phyloP scores from a whole-genome alignment of 345 rosid genomes.

The Durio zibethinus region DNA sequence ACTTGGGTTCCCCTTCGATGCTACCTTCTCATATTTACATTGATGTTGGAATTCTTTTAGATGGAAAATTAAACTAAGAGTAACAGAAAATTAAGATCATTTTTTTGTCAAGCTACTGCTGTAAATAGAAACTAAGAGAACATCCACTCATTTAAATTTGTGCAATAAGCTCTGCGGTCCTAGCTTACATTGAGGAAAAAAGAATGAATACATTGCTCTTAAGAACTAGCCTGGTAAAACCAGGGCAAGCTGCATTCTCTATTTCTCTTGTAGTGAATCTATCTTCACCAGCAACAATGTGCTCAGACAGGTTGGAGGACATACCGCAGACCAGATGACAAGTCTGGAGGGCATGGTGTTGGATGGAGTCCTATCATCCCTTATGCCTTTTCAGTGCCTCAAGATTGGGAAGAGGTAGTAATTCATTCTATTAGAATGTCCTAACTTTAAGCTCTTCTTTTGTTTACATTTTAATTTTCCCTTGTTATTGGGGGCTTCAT shows the following conservation, averaged over 20 bases:
- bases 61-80: too few relatives aligned
- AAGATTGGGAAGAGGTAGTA: conserved; percentile 77
- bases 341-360: conserved; percentile 91
- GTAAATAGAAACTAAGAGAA: too few relatives aligned
- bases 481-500: not conserved
- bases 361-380: conserved; percentile 96
- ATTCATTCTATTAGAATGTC: not conserved
- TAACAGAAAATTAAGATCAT: too few relatives aligned
- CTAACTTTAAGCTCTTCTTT: not conserved
- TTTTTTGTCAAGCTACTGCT: too few relatives aligned
- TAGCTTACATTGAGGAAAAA: too few relatives aligned
- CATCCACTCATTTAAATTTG: too few relatives aligned
- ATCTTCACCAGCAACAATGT: conserved; percentile 25
- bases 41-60: too few relatives aligned
- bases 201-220: too few relatives aligned
- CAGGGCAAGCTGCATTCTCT: not conserved
- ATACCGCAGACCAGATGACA: conserved; percentile 86
- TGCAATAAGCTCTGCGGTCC: too few relatives aligned
- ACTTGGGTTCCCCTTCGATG: too few relatives aligned
- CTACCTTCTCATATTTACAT: too few relatives aligned
- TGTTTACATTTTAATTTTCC: not conserved
- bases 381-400: conserved; percentile 63
- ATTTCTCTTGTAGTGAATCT: not conserved
- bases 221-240: too few relatives aligned
- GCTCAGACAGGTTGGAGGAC: conserved; percentile 95